These are phyloP conservation scores for Globomyces pollinis-pini DNA, from an alignment of 192 early-diverging fungal genomes.

Conservation along the genomic window DNA sequence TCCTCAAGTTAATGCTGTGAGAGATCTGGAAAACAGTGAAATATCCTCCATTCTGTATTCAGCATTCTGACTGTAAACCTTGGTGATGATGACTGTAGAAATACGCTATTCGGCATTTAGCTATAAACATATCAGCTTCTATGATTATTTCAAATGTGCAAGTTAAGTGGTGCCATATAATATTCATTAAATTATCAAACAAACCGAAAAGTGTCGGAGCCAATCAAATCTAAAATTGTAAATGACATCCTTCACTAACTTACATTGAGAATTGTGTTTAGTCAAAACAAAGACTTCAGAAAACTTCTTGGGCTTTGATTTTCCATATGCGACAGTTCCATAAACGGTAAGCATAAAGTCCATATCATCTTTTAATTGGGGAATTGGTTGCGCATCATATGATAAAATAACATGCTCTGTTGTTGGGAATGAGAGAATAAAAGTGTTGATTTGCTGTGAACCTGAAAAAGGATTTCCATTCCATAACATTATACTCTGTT, in stretches of 20 bases:
- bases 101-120: too few relatives aligned
- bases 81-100: too few relatives aligned
- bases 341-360: background rate
- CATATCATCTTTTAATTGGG: background rate
- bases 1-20: too few relatives aligned
- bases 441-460: background rate
- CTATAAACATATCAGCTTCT: too few relatives aligned
- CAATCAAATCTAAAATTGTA: background rate
- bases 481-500: slow-evolving; percentile 7
- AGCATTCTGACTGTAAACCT: too few relatives aligned
- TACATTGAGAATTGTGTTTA: background rate
- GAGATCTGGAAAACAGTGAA: too few relatives aligned
- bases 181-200: too few relatives aligned
- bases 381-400: slow-evolving; percentile 8
- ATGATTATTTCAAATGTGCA: too few relatives aligned
- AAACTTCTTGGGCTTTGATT: background rate
- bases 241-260: too few relatives aligned
- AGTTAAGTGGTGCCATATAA: too few relatives aligned
- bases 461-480: slow-evolving; percentile 2
- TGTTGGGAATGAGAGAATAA: background rate
- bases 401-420: background rate
- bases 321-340: background rate
- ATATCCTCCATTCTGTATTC: too few relatives aligned
- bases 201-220: slow-evolving; percentile 1
- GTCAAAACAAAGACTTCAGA: background rate